Evolutionary conservation across 2,329 filamentous ascomycete genomes (phyloP), one percentile per base, ranked within the genome.

Genomic region (Colletotrichum sp.): DNA sequence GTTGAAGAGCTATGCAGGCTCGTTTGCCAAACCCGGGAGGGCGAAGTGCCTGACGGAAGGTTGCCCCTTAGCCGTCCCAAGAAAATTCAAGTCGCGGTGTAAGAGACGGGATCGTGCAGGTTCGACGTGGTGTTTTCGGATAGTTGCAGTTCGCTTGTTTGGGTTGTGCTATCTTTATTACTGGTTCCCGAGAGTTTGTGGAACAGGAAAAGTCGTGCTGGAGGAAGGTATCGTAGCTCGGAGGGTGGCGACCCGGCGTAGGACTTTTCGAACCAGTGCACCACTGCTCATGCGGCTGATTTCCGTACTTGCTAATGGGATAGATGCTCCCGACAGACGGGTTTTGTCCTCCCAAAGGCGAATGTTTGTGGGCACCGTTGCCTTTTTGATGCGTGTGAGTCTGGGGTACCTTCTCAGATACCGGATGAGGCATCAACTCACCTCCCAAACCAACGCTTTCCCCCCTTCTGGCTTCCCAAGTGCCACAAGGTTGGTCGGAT

Each of bases 101-200:
- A 62, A 21, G 65, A 55, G 36, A 16, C 66, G 69, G 69, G 60
- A 64, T 72, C n/a, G 24, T 73, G 69, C 73, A 66, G 69, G 24
- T 66, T 63, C 28, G 62, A 55, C n/a, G 64, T 65, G 52, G 28
- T 72, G 57, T 63, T 6, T 55, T 57, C 66, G 76, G 76, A 28
- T 77, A 30, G 34, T 13, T 76, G 62, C 76, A 71, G 72, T 32
- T 63, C 52, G 65, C 30, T 64, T 65, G 32, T 49, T 68, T 59
- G 39, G 28, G 24, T 39, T 26, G 65, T 74, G 36, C 62, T 63
- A 57, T 66, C 21, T 65, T 72, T 24, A 60, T 55, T 30, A 69
- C 18, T 44, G 15, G 9, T n/a, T 49, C 59, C 32, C 32, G 49
- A 60, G 28, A 67, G 15, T 18, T 32, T 21, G 24, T 69, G 21